Evolutionary conservation across 2,329 filamentous ascomycete genomes (phyloP).

Genomic region (Zymoseptoria tritici): DNA sequence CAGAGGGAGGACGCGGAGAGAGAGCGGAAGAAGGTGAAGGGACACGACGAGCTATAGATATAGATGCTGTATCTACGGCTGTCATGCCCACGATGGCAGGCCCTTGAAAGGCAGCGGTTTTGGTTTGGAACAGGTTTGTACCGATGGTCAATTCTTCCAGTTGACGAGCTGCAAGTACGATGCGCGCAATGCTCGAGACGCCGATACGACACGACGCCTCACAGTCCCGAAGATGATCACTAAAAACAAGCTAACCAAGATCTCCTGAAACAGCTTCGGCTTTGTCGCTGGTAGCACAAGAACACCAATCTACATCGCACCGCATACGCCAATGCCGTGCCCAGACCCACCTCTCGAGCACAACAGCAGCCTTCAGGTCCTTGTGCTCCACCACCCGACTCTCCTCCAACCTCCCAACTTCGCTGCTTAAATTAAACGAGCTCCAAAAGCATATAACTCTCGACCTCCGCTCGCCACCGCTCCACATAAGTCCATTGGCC

Average conservation of each 20-base stretch:
- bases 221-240: not conserved
- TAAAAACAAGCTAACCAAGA: not conserved
- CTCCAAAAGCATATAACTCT: too few relatives aligned
- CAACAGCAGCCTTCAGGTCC: not conserved
- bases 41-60: conserved; percentile 15
- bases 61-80: not conserved
- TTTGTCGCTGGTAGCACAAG: not conserved
- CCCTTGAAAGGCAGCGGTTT: not conserved
- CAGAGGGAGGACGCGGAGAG: conserved; percentile 29
- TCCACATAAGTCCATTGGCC: too few relatives aligned
- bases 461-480: too few relatives aligned
- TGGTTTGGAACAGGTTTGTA: not conserved
- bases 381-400: not conserved
- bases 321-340: not conserved
- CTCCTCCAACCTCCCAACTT: not conserved
- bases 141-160: not conserved
- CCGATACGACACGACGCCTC: not conserved
- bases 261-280: not conserved
- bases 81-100: not conserved
- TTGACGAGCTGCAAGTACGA: not conserved
- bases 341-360: not conserved
- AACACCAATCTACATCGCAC: not conserved
- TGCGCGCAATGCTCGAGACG: not conserved
- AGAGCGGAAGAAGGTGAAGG: conserved; percentile 22
- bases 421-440: too few relatives aligned